Evolutionary conservation across 768 basidiomycete species (phyloP).

Genomic region (Russula foetens): DNA sequence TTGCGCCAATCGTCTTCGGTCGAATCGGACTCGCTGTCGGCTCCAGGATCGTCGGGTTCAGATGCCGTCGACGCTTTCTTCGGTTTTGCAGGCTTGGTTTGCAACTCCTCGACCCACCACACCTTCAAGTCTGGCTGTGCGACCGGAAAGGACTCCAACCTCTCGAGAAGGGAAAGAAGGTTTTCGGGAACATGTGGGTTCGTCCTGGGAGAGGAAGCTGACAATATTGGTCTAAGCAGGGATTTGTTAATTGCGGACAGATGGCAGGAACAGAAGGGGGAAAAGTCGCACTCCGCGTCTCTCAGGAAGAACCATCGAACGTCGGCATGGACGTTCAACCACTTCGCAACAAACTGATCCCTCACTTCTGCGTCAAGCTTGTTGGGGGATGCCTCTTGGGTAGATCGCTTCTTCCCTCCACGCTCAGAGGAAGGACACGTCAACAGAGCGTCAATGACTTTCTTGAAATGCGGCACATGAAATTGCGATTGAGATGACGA

Average conservation of each 20-base stretch:
- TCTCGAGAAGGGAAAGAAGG: slow-evolving; percentile 58
- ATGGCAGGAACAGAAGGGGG: background rate
- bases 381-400: slow-evolving; percentile 24
- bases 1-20: slow-evolving; percentile 65
- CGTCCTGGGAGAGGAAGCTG: slow-evolving; percentile 18
- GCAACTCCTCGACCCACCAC: slow-evolving; percentile 75
- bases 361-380: slow-evolving; percentile 52
- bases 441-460: slow-evolving; percentile 51
- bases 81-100: slow-evolving; percentile 43
- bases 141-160: slow-evolving; percentile 66
- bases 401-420: slow-evolving; percentile 17
- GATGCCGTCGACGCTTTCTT: slow-evolving; percentile 24
- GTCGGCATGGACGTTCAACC: slow-evolving; percentile 75
- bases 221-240: slow-evolving; percentile 23
- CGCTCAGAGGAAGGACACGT: slow-evolving; percentile 48
- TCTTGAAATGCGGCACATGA: slow-evolving; percentile 59
- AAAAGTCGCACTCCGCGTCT: slow-evolving; percentile 52
- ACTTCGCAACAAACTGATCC: slow-evolving; percentile 56
- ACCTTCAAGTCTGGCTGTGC: slow-evolving; percentile 55
- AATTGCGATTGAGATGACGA: slow-evolving; percentile 48
- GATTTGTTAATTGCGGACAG: slow-evolving; percentile 20
- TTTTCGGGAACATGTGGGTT: slow-evolving; percentile 39
- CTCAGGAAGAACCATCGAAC: slow-evolving; percentile 85
- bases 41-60: slow-evolving; percentile 22
- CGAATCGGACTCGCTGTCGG: slow-evolving; percentile 30